phyloP scores from a whole-genome alignment of 805 yeast genomes.

The Candida namnaoensis region DNA sequence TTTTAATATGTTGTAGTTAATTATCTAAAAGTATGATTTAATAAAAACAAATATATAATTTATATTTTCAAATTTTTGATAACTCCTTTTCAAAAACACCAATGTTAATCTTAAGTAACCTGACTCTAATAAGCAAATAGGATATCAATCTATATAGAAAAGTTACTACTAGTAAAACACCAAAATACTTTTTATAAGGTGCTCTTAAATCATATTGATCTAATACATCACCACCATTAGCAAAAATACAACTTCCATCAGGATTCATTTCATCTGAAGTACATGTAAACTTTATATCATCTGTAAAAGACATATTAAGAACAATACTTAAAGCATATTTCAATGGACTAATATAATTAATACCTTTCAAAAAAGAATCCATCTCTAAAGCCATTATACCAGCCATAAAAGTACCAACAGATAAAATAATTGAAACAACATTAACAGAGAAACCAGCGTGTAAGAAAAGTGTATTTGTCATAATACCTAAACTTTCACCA shows the following conservation, averaged over 20 bases:
- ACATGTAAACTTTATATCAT: slow-evolving; percentile 43
- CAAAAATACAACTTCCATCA: slow-evolving; percentile 37
- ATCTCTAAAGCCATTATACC: slow-evolving; percentile 77
- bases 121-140: slow-evolving; percentile 13
- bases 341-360: slow-evolving; percentile 72
- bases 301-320: slow-evolving; percentile 45
- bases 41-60: no score
- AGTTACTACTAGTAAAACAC: slow-evolving; percentile 28
- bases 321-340: slow-evolving; percentile 55
- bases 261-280: slow-evolving; percentile 18
- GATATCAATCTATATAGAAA: slow-evolving; percentile 35
- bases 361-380: slow-evolving; percentile 57
- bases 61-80: no score
- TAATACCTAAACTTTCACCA: slow-evolving; percentile 81
- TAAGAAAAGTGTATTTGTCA: slow-evolving; percentile 62
- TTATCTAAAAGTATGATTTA: no score
- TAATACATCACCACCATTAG: slow-evolving; percentile 48
- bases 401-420: slow-evolving; percentile 75
- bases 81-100: slow-evolving; percentile 1
- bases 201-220: slow-evolving; percentile 30
- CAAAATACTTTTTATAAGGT: slow-evolving; percentile 26
- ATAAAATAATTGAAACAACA: slow-evolving; percentile 53
- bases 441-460: slow-evolving; percentile 80
- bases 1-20: no score
- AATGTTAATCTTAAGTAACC: slow-evolving; percentile 11